Base-by-base conservation (phyloP, 176 grass and related monocot genomes). In the Urochloa ruziziensis region DNA sequence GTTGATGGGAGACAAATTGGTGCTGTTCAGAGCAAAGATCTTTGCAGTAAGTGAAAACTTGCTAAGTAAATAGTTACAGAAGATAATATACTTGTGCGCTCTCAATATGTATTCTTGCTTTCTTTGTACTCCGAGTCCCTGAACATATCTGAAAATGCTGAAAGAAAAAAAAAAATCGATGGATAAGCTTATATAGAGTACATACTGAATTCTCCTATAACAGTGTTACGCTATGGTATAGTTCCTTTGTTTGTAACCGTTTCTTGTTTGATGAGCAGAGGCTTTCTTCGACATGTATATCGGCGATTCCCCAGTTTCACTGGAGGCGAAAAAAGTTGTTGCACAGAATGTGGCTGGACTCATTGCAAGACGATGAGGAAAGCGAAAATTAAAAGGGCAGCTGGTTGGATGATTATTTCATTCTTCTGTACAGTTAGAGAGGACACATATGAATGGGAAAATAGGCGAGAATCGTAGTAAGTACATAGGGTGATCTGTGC, bases 271-370 rank as follows among this genome's bases (percentile, higher is more conserved):
- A 53, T 76, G 51, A 62, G 33, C 83, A 99, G 93, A 62, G 86
- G 96, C 96, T 75, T 94, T 99, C 84, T 99, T 96, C 47, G 96
- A 87, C 80, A 99, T 99, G 93, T 99, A 99, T 71, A 91, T 99
- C 43, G 96, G 96, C 8, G 93, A 99, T 63, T 69, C 83, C 36
- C 96, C 96, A 1, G 77, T 96, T 54, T 99, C 96, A 13, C 0
- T 79, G 43, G 80, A 94, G 51, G 83, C 96, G 67, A 96, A 96
- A 74, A 84, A 92, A 25, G 88, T 89, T 13, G 86, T 99, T 43
- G 96, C 91, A 54, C 74, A 86, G 73, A 99, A 99, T 73, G 90
- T 96, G 5, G 89, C 87, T 11, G 87, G 76, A 76, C 83, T 99
- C 78, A 99, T 99, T 75, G 91, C 84, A 19, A 90, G 81, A 83